Conservation (phyloP, 2,329 filamentous ascomycete species). For the Cercospora sp. region DNA sequence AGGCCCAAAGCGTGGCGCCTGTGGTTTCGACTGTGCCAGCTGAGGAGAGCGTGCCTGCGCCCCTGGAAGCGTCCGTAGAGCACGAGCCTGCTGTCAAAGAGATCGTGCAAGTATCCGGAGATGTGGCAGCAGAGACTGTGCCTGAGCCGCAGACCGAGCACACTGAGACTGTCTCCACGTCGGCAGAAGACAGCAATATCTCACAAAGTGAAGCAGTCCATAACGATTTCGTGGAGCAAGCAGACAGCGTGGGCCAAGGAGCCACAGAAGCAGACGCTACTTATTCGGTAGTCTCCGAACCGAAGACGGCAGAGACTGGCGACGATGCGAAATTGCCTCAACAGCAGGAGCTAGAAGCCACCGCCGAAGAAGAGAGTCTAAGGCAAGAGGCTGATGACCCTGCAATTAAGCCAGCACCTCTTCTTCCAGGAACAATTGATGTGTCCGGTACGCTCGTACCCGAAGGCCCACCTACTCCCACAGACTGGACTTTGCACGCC, state of each 20-base stretch:
- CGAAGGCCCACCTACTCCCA: slow-evolving; percentile 38
- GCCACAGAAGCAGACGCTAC: neutral
- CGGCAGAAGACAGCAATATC: neutral
- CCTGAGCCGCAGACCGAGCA: neutral
- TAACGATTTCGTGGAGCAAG: neutral
- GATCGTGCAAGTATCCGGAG: slow-evolving; percentile 22
- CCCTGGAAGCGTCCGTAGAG: slow-evolving; percentile 11
- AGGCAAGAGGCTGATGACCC: slow-evolving; percentile 6
- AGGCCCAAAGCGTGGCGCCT: neutral
- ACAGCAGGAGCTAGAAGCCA: neutral
- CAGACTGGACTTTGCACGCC: slow-evolving; percentile 45
- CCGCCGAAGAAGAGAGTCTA: neutral
- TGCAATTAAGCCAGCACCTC: slow-evolving; percentile 10
- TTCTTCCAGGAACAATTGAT: slow-evolving; percentile 20
- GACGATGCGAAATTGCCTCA: neutral
- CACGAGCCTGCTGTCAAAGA: slow-evolving; percentile 25
- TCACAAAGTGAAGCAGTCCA: neutral
- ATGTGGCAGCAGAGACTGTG: slow-evolving; percentile 1
- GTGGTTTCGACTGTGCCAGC: neutral
- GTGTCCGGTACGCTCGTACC: slow-evolving; percentile 11
- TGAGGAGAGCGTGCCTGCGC: slow-evolving; percentile 12
- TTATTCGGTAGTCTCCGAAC: neutral
- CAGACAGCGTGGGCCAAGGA: neutral
- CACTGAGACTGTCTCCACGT: neutral
- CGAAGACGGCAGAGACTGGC: neutral